Percentiles rank a stretch among this genome's conserved stretches.
Conservation (phyloP, 2,329 filamentous ascomycete species). For the Aspergillus brunneoviolaceus region DNA sequence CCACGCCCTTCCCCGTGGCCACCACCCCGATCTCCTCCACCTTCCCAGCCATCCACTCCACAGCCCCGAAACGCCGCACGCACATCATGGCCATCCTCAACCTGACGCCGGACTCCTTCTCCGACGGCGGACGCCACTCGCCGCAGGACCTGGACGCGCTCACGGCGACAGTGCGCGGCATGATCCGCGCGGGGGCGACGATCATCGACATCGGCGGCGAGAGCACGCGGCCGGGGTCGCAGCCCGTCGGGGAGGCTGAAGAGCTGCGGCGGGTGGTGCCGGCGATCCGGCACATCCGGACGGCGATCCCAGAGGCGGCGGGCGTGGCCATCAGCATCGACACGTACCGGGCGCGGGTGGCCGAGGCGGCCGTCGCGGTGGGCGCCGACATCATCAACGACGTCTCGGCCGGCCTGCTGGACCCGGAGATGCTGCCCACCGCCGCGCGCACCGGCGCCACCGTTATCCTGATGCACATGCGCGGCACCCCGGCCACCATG, state of each 20-base stretch:
- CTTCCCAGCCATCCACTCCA: slow-evolving; percentile 58
- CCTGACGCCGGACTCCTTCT: slow-evolving; percentile 94
- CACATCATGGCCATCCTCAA: slow-evolving; percentile 93
- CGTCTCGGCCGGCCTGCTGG: slow-evolving; percentile 77
- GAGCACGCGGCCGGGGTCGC: slow-evolving; percentile 77
- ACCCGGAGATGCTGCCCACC: slow-evolving; percentile 76
- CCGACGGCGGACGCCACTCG: slow-evolving; percentile 73
- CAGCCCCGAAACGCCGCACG: slow-evolving; percentile 59
- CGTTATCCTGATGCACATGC: slow-evolving; percentile 89
- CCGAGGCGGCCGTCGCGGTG: slow-evolving; percentile 69
- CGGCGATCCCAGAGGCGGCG: slow-evolving; percentile 58
- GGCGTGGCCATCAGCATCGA: slow-evolving; percentile 80
- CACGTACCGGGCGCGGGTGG: slow-evolving; percentile 85
- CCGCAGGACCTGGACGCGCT: slow-evolving; percentile 51
- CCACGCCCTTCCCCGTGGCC: slow-evolving; percentile 37
- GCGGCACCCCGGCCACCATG: slow-evolving; percentile 84
- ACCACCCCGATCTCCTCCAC: slow-evolving; percentile 39
- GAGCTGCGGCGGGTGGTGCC: slow-evolving; percentile 78
- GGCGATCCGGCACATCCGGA: slow-evolving; percentile 70
- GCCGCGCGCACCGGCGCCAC: slow-evolving; percentile 76
- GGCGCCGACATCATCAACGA: slow-evolving; percentile 96
- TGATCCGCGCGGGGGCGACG: slow-evolving; percentile 69
- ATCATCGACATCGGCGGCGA: slow-evolving; percentile 94
- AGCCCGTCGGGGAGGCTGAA: slow-evolving; percentile 67
- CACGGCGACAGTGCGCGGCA: slow-evolving; percentile 56